Evolutionary conservation across 805 yeast genomes (phyloP).

Genomic region (Komagataella ulmi): DNA sequence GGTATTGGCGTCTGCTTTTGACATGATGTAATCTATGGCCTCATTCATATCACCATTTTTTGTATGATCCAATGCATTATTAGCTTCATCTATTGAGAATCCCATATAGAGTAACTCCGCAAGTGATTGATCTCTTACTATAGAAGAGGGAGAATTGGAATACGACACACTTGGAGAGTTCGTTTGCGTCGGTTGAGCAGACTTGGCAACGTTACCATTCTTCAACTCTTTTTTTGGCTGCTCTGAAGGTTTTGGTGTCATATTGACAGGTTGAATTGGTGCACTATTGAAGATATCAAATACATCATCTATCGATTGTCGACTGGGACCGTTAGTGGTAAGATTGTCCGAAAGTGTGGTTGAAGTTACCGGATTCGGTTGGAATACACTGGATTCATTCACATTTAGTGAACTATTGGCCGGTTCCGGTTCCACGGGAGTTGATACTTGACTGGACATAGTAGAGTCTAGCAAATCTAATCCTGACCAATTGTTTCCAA

Average conservation of each 20-base stretch:
- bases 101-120: constrained; percentile 78
- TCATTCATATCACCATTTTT: constrained; percentile 43
- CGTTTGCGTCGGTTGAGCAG: not conserved
- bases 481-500: constrained; percentile 16
- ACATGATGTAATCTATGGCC: constrained; percentile 59
- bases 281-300: not conserved
- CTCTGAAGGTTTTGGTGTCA: not conserved
- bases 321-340: not conserved
- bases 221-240: not conserved
- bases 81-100: constrained; percentile 47
- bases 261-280: not conserved
- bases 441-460: not conserved
- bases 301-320: not conserved
- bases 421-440: not conserved
- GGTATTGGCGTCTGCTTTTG: constrained; percentile 31
- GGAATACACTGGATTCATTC: not conserved
- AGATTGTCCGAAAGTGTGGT: not conserved
- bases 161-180: not conserved
- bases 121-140: constrained; percentile 29
- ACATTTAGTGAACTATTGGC: not conserved
- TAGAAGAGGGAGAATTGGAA: not conserved
- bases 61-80: constrained; percentile 41
- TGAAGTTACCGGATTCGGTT: not conserved
- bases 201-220: not conserved
- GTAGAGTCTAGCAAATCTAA: constrained; percentile 21